Conservation (phyloP, 2,329 filamentous ascomycete species). For the Calonectria multiphialidica region DNA sequence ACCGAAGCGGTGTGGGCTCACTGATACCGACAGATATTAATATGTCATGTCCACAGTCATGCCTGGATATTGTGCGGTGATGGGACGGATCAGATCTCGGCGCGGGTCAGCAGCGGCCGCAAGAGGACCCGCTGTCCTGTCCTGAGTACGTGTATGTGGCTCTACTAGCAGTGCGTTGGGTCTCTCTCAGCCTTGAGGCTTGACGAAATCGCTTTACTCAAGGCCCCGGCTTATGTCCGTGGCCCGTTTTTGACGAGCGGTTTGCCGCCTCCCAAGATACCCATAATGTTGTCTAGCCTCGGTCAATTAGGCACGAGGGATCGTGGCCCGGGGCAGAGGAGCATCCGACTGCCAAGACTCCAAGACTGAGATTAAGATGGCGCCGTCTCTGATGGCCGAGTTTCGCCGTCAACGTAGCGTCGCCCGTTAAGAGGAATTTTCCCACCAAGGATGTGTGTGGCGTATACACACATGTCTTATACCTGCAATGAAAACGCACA, state of each 20-base stretch:
- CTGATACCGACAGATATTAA: slow-evolving; percentile 46
- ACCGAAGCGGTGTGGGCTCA: slow-evolving; percentile 42
- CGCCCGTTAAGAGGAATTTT: background rate
- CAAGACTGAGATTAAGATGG: background rate
- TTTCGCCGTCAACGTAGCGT: background rate
- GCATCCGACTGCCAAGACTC: slow-evolving; percentile 1
- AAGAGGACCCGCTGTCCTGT: slow-evolving; percentile 34
- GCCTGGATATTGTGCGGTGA: slow-evolving; percentile 31
- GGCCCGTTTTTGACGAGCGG: background rate
- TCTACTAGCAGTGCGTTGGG: slow-evolving; percentile 10
- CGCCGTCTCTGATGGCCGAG: slow-evolving; percentile 4
- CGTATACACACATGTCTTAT: background rate
- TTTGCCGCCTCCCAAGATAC: background rate
- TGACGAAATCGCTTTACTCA: slow-evolving; percentile 7
- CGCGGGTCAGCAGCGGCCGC: slow-evolving; percentile 39
- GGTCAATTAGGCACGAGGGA: slow-evolving; percentile 21
- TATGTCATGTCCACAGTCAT: slow-evolving; percentile 41
- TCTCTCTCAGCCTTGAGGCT: slow-evolving; percentile 2
- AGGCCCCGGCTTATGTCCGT: slow-evolving; percentile 12
- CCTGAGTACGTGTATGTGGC: slow-evolving; percentile 15
- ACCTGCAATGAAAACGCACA: slow-evolving; percentile 6
- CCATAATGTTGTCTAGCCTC: slow-evolving; percentile 18
- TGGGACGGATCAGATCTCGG: slow-evolving; percentile 44
- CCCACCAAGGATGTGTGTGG: background rate
- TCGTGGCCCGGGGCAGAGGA: slow-evolving; percentile 5